These are phyloP conservation scores for Rhizomucor miehei DNA, from an alignment of 371 early-diverging fungal genomes.

Conservation along the genomic window DNA sequence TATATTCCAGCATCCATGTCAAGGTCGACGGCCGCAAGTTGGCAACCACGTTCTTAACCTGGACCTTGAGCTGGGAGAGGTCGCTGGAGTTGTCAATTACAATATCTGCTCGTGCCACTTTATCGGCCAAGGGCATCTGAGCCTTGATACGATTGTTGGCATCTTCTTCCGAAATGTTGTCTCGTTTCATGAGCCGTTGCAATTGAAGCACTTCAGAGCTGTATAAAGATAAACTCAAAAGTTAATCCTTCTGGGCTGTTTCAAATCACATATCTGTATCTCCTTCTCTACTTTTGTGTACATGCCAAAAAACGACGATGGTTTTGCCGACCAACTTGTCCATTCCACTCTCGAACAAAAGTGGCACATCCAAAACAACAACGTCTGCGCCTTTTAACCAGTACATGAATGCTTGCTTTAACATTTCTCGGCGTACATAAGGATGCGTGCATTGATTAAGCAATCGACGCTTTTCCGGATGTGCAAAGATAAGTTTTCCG, in stretches of 20 bases:
- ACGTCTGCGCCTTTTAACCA: conserved; percentile 69
- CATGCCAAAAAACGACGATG: conserved; percentile 83
- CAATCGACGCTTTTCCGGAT: conserved; percentile 64
- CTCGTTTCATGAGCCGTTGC: conserved; percentile 71
- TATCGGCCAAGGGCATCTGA: conserved; percentile 81
- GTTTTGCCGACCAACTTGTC: conserved; percentile 67
- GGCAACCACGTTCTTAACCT: conserved; percentile 55
- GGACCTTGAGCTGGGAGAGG: conserved; percentile 54
- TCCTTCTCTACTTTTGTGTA: background rate
- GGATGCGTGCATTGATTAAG: conserved; percentile 90
- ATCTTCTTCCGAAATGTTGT: conserved; percentile 56
- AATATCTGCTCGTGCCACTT: conserved; percentile 70
- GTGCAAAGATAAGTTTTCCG: conserved; percentile 77
- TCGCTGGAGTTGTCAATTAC: conserved; percentile 85
- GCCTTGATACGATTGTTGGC: conserved; percentile 77
- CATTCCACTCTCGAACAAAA: conserved; percentile 84
- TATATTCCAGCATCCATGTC: conserved; percentile 42
- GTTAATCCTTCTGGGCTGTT: too few species aligned
- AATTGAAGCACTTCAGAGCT: conserved; percentile 78
- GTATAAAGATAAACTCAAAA: background rate
- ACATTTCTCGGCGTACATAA: conserved; percentile 74
- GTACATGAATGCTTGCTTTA: conserved; percentile 61
- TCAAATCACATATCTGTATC: too few species aligned
- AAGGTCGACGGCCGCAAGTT: conserved; percentile 41
- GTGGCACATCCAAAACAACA: conserved; percentile 90